These are phyloP conservation scores for Alternaria longipes DNA, from an alignment of 2,329 filamentous ascomycete species.

Conservation along the genomic window DNA sequence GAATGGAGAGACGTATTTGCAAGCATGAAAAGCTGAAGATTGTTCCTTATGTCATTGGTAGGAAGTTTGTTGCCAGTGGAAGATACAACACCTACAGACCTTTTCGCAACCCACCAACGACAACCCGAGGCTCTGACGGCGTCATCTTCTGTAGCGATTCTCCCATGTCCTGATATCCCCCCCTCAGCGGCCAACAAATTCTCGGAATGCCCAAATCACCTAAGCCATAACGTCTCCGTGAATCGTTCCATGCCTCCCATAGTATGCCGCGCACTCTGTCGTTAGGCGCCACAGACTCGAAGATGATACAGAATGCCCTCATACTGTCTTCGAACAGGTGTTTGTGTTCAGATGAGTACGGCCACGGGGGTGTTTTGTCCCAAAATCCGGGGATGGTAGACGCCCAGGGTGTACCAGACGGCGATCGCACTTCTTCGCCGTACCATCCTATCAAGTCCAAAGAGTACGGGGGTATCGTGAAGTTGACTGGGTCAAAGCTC, in stretches of 20 bases:
- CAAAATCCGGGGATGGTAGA: not conserved
- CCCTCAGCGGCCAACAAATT: not conserved
- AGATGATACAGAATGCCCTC: not conserved
- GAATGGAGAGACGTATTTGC: not conserved
- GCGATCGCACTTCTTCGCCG: not conserved
- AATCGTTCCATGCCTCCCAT: not conserved
- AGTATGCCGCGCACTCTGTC: slow-evolving; percentile 1
- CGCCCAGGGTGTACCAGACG: not conserved
- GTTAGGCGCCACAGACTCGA: not conserved
- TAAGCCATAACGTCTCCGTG: not conserved
- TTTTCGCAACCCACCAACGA: not conserved
- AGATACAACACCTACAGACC: not conserved
- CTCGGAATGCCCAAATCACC: not conserved
- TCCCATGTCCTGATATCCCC: not conserved
- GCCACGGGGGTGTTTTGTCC: too few relatives aligned
- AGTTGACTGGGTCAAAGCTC: not conserved
- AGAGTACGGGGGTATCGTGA: not conserved
- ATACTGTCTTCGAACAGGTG: not conserved
- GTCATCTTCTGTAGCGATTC: not conserved
- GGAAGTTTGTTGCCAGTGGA: not conserved
- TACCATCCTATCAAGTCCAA: slow-evolving; percentile 10
- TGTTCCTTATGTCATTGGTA: not conserved
- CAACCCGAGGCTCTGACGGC: not conserved
- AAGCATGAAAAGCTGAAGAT: not conserved
- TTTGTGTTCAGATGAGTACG: too few relatives aligned